Conservation (phyloP, 768 basidiomycete genomes). For the Suillus ampliporus region DNA sequence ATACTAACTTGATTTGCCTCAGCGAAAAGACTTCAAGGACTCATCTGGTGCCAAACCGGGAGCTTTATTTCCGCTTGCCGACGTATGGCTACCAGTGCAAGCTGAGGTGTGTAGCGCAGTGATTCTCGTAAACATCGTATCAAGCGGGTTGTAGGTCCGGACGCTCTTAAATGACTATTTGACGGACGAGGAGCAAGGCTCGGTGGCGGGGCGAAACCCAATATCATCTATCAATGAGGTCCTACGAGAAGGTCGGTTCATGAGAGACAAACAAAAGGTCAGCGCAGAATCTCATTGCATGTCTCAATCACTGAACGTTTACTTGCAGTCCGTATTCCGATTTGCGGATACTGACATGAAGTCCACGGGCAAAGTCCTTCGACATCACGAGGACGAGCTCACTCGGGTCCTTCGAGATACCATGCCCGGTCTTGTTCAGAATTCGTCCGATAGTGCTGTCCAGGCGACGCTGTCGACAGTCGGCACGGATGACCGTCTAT, state of each 20-base stretch:
- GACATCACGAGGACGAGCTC: slow-evolving; percentile 83
- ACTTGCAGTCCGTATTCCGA: slow-evolving; percentile 78
- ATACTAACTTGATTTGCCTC: slow-evolving; percentile 13
- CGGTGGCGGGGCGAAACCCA: slow-evolving; percentile 80
- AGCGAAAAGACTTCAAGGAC: slow-evolving; percentile 94
- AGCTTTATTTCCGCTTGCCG: slow-evolving; percentile 79
- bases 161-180: slow-evolving; percentile 87
- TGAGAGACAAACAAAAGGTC: slow-evolving; percentile 83
- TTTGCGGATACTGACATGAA: slow-evolving; percentile 91
- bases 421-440: slow-evolving; percentile 91
- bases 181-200: slow-evolving; percentile 87
- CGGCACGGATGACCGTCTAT: slow-evolving; percentile 74
- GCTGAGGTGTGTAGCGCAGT: slow-evolving; percentile 64
- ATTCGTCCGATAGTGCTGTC: slow-evolving; percentile 62
- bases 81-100: slow-evolving; percentile 89
- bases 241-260: slow-evolving; percentile 80
- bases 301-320: neutral
- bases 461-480: slow-evolving; percentile 63
- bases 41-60: slow-evolving; percentile 78
- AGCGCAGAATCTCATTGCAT: neutral
- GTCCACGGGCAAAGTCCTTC: slow-evolving; percentile 66
- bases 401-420: slow-evolving; percentile 84
- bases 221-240: slow-evolving; percentile 95
- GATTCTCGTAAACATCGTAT: slow-evolving; percentile 13
- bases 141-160: slow-evolving; percentile 63